Base-by-base conservation (phyloP, 805 yeast species). In the Kuraishia piskuri region DNA sequence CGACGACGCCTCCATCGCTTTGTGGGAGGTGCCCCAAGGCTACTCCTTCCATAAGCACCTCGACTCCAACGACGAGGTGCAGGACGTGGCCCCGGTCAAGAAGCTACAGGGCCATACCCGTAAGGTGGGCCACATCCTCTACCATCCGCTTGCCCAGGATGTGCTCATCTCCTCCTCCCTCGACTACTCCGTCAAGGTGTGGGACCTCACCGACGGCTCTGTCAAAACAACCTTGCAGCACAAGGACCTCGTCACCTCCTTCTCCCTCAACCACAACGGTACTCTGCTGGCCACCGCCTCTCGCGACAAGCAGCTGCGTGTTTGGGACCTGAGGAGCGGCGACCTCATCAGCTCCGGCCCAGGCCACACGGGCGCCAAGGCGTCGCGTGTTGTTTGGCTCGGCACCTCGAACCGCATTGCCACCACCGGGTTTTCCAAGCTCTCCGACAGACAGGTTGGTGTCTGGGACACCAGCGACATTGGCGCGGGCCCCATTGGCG, bases 361-460 rank as follows among this genome's bases (percentile, higher is more conserved):
- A 1, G 96, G 96, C 19, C 99, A 94, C 66, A 73, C 86, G 2
- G 98, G 98, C 56, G 97, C 97, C 37, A 94, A 94, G 68, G 84
- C 88, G 36, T 79, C 91, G 22, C 82, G 98, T 67, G 86, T 89
- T 45, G 82, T 80, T 17, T 94, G 99, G 98, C 72, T 92, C 56
- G 97, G 98, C 37, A 82, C 88, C 62, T 73, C 86, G 49, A 86
- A 91, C 63, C 79, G 97, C 61, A 72, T 94, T 40, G 86, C 84
- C 51, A 92, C 99, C 45, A 91, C 99, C 8, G 99, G 99, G 1
- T 94, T 94, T 68, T 89, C 96, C 24, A 82, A 87, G 63, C 77
- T 88, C 59, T 88, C 96, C 49, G 98, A 94, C 65, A 89, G 99
- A 67, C 98, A 94, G 71, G 75, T 92, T 56, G 99, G 94, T 61